Base-by-base conservation (phyloP, 2,329 filamentous ascomycete species). In the Colletotrichum cuscutae region DNA sequence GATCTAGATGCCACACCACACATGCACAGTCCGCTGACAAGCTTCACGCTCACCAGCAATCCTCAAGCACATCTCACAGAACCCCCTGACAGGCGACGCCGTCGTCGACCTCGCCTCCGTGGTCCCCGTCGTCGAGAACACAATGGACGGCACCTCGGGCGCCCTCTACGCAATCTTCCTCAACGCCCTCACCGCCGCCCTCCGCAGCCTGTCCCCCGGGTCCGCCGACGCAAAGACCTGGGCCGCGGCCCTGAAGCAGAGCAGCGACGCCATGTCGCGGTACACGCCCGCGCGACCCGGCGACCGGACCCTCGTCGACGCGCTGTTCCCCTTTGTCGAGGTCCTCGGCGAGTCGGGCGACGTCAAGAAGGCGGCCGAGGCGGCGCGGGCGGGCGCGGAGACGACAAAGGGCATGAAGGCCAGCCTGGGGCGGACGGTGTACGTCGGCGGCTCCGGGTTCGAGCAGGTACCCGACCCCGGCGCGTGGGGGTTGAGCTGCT, bases 321-420 rank as follows among this genome's bases (percentile, higher is more conserved):
- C 96, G 1, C 86, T 99, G 62, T 90, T 94, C 74, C 97, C 97
- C 1, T 99, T 98, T 80, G 92, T 97, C 64, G 89, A 94, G 56
- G 89, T 88, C 3, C 87, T 98, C 2, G 86, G 84, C 7, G 82
- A 88, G 78, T 91, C 91, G 0, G 90, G 89, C 15, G 89, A 94
- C 79, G 81, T 97, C 24, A 88, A 90, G 76, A 87, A 91, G 79
- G 95, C 97, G 8, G 95, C 94, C 0, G 86, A 90, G 77, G 95
- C 94, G 2, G 92, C 95, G 0, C 89, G 89, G 75, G 87, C 91
- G 59, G 97, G 93, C 0, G 93, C 95, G 4, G 92, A 96, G 75
- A 90, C 90, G 35, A 98, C 97, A 24, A 97, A 95, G 85, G 93
- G 93, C 28, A 98, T 99, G 95, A 91, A 93, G 81, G 94, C 97